Evolutionary conservation across 2,329 filamentous ascomycete genomes (phyloP).

Genomic region (Diplodia intermedia): DNA sequence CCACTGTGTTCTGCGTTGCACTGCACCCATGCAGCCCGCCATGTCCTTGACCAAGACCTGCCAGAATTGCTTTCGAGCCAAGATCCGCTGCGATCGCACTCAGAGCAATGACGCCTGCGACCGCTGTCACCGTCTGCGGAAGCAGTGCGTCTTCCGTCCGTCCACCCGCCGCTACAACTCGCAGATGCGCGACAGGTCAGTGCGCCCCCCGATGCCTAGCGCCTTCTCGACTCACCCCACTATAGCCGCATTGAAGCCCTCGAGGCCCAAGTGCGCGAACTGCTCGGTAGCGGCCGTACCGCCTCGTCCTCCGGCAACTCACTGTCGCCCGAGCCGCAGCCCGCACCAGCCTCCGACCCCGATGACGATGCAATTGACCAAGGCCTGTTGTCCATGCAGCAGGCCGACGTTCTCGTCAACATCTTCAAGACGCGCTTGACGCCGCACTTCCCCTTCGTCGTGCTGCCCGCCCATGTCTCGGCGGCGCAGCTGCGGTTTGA

Average conservation of each 20-base stretch:
- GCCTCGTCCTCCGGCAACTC: not conserved
- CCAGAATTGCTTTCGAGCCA: slow-evolving; percentile 44
- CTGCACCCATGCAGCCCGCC: slow-evolving; percentile 22
- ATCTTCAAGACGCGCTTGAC: slow-evolving; percentile 4
- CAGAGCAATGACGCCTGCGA: slow-evolving; percentile 42
- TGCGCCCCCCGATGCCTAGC: not conserved
- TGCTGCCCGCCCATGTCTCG: slow-evolving; percentile 34
- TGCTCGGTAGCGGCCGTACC: not conserved
- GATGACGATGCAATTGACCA: not conserved
- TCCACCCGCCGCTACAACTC: slow-evolving; percentile 46
- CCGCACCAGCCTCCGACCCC: not conserved
- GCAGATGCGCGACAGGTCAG: slow-evolving; percentile 47
- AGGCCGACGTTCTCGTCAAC: not conserved
- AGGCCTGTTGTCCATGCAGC: not conserved
- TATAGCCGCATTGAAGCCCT: not conserved
- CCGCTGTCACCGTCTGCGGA: slow-evolving; percentile 47
- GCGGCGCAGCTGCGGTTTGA: slow-evolving; percentile 36
- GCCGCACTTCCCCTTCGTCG: slow-evolving; percentile 39
- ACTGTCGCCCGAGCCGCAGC: not conserved
- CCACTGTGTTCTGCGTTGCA: not conserved
- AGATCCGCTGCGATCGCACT: slow-evolving; percentile 44
- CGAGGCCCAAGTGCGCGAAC: not conserved
- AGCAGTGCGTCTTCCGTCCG: slow-evolving; percentile 48
- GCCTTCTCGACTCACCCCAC: not conserved
- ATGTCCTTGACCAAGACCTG: slow-evolving; percentile 42